These are phyloP conservation scores for Metarhizium brunneum DNA, from an alignment of 2,329 filamentous ascomycete genomes.

Conservation along the genomic window DNA sequence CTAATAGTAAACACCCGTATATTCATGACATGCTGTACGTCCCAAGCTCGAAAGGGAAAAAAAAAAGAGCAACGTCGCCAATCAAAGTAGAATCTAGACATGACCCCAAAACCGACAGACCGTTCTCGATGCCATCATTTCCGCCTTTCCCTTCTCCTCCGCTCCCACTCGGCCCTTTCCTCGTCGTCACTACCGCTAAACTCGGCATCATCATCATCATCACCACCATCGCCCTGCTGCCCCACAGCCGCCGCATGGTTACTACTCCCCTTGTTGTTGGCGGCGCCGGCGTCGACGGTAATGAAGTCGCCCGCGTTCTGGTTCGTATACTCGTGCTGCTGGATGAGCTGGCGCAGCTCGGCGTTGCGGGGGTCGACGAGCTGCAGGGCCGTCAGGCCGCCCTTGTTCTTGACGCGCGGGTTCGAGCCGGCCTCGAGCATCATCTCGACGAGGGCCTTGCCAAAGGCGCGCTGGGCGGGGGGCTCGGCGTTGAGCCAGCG, in stretches of 20 bases:
- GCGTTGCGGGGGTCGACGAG: constrained; percentile 64
- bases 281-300: constrained; percentile 14
- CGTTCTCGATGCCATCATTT: constrained; percentile 5
- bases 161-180: constrained; percentile 53
- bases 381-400: constrained; percentile 60
- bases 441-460: constrained; percentile 62
- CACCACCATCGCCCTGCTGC: constrained; percentile 43
- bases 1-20: neutral
- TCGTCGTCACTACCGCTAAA: constrained; percentile 57
- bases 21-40: neutral
- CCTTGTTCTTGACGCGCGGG: constrained; percentile 56
- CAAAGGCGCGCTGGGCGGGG: constrained; percentile 53
- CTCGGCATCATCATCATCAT: constrained; percentile 52
- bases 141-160: constrained; percentile 34
- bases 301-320: constrained; percentile 52
- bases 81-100: neutral
- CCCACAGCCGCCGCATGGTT: constrained; percentile 4
- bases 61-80: neutral
- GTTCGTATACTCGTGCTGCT: constrained; percentile 59
- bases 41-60: neutral
- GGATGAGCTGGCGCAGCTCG: constrained; percentile 52
- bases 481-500: constrained; percentile 65
- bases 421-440: constrained; percentile 69
- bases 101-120: neutral
- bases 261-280: constrained; percentile 10